phyloP scores from a whole-genome alignment of 345 rosid species.

The Hibiscus syriacus region DNA sequence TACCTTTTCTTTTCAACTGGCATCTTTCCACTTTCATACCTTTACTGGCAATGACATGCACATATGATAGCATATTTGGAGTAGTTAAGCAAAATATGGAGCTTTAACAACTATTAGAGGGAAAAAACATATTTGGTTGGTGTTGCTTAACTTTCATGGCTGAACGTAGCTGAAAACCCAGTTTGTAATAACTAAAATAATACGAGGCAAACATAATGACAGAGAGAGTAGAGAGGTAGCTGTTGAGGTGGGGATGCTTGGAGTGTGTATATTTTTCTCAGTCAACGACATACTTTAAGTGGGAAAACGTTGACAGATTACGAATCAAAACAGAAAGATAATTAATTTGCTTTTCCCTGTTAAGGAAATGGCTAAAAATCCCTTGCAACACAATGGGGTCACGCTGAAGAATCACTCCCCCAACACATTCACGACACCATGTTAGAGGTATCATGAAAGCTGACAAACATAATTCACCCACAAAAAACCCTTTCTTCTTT shows the following conservation, averaged over 20 bases:
- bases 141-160: not conserved
- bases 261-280: constrained; percentile 13
- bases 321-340: not conserved
- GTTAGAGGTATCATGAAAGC: constrained; percentile 53
- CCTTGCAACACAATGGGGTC: constrained; percentile 51
- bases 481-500: not conserved
- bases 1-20: too few species aligned
- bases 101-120: too few species aligned
- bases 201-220: not conserved
- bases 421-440: constrained; percentile 47
- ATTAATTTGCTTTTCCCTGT: not conserved
- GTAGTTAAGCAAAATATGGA: too few species aligned
- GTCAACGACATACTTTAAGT: constrained; percentile 24
- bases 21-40: too few species aligned
- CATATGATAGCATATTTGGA: not conserved
- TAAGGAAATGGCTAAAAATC: constrained; percentile 9
- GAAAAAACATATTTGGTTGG: too few species aligned
- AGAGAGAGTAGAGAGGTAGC: constrained; percentile 8
- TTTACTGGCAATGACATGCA: not conserved
- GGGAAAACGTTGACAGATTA: constrained; percentile 8
- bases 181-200: not conserved
- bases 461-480: constrained; percentile 29
- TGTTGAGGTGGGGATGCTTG: too few species aligned
- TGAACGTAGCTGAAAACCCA: not conserved
- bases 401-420: constrained; percentile 41